These are phyloP conservation scores for Albatrellus sp. DNA, from an alignment of 1,284 basidiomycete species.

Conservation along the genomic window DNA sequence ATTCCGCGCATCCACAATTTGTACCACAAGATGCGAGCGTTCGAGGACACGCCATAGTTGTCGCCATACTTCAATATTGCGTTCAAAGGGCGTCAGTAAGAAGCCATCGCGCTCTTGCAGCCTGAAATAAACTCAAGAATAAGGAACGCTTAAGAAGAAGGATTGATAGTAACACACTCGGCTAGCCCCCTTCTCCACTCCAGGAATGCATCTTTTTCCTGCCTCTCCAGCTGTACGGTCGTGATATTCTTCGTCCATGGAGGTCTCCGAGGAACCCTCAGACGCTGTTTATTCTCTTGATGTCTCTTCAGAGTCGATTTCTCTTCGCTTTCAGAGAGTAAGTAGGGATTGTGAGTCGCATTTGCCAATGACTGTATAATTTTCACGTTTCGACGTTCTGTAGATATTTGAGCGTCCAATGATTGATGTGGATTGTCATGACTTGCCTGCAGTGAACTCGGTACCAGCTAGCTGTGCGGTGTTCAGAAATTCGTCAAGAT, in stretches of 20 bases:
- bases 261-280: slow-evolving; percentile 79
- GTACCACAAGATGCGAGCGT: slow-evolving; percentile 86
- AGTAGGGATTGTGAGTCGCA: slow-evolving; percentile 72
- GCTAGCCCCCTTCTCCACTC: slow-evolving; percentile 89
- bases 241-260: slow-evolving; percentile 78
- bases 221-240: slow-evolving; percentile 66
- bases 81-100: slow-evolving; percentile 88
- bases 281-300: slow-evolving; percentile 53
- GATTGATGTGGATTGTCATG: background rate
- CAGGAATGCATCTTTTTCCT: slow-evolving; percentile 81
- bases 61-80: slow-evolving; percentile 93
- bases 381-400: slow-evolving; percentile 86
- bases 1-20: slow-evolving; percentile 93
- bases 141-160: slow-evolving; percentile 2
- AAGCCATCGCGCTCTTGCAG: slow-evolving; percentile 72
- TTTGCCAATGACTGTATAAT: slow-evolving; percentile 65
- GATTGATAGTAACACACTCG: slow-evolving; percentile 40
- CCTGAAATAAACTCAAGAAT: slow-evolving; percentile 24
- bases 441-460: slow-evolving; percentile 91
- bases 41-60: slow-evolving; percentile 94
- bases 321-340: slow-evolving; percentile 81
- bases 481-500: slow-evolving; percentile 93
- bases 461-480: slow-evolving; percentile 91
- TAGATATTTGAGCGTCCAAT: background rate
- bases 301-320: slow-evolving; percentile 63